A percentile compares a stretch with the other conserved stretches of the same genome.
These are phyloP conservation scores for Ophiosphaerella herpotricha DNA, from an alignment of 2,329 filamentous ascomycete genomes.

Conservation along the genomic window DNA sequence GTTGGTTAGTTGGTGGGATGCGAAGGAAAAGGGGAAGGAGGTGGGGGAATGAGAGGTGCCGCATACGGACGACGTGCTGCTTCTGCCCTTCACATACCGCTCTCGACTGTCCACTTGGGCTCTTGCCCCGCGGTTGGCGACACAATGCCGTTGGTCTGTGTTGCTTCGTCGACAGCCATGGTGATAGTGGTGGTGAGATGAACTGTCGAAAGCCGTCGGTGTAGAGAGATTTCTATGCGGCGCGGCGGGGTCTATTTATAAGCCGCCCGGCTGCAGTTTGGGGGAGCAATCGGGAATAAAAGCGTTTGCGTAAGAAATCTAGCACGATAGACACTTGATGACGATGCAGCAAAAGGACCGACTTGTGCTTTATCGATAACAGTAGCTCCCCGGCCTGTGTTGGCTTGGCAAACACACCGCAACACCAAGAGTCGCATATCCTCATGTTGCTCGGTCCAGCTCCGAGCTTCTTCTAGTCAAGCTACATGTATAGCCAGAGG, in stretches of 20 bases:
- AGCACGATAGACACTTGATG: too few species aligned
- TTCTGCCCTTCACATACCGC: conserved; percentile 48
- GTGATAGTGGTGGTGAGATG: conserved; percentile 1
- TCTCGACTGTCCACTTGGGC: conserved; percentile 50
- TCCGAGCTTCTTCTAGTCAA: neutral
- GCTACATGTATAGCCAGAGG: conserved; percentile 9
- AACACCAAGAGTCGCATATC: too few species aligned
- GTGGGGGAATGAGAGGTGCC: conserved; percentile 25
- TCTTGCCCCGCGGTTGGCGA: conserved; percentile 39
- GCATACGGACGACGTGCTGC: conserved; percentile 37
- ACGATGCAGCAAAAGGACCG: conserved; percentile 50
- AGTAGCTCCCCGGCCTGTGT: conserved; percentile 13
- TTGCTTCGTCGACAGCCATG: conserved; percentile 42
- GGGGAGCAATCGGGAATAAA: too few species aligned
- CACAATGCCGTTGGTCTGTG: conserved; percentile 49
- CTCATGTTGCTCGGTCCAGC: conserved; percentile 1
- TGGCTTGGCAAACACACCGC: conserved; percentile 1
- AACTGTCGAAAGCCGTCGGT: neutral
- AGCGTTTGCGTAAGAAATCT: too few species aligned
- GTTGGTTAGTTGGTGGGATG: conserved; percentile 3
- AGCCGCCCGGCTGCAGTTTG: too few species aligned
- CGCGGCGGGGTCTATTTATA: too few species aligned
- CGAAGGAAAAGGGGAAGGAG: neutral
- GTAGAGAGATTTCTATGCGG: too few species aligned
- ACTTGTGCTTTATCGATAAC: conserved; percentile 29